Evolutionary conservation across 257 asterid species (phyloP), one percentile per base, ranked within the genome.

Genomic region (Petunia axillaris): DNA sequence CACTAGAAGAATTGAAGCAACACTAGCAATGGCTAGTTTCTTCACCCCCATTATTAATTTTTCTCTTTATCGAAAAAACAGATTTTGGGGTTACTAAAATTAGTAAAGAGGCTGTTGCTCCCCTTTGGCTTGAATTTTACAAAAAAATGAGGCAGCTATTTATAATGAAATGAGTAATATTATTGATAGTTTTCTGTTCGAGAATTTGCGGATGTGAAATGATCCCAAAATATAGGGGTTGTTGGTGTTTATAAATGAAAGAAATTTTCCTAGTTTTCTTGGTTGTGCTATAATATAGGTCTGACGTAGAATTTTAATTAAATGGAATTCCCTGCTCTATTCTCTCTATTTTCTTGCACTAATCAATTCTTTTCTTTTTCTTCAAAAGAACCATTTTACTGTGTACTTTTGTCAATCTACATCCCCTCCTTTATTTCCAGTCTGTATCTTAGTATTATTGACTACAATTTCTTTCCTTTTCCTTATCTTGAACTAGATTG

Each of bases 1-100:
- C 41, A 84, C 87, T 1, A 86, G 65, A 55, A 86, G 83, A 80
- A 84, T 41, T 2, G 89, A 84, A 11, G 86, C 83, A 63, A 84
- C 25, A 52, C 86, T 81, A 3, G 68, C 74, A 8, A 82, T 25
- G 7, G 83, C 67, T 1, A 63, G 5, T 77, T 84, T 86, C 2
- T 82, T 86, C 52, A 50, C 35, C 62, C 77, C 77, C 62, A 71
- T 71, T 8, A 46, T 70, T 70, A 39, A 13, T 39, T n/a, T 60
- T 4, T 57, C 63, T 15, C 36, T 14, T 57, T 41, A 46, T 40
- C 41, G 36, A 41, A 67, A 15, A 1, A 4, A 10, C 14, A 1
- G 62, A 10, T 64, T 10, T 37, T 38, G 13, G 62, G 77, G 62
- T 35, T 35, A 25, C 25, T 25, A 25, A 25, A 35, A 48, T 48